phyloP scores from a whole-genome alignment of 495 filamentous ascomycete species.

The Xylaria intraflava region DNA sequence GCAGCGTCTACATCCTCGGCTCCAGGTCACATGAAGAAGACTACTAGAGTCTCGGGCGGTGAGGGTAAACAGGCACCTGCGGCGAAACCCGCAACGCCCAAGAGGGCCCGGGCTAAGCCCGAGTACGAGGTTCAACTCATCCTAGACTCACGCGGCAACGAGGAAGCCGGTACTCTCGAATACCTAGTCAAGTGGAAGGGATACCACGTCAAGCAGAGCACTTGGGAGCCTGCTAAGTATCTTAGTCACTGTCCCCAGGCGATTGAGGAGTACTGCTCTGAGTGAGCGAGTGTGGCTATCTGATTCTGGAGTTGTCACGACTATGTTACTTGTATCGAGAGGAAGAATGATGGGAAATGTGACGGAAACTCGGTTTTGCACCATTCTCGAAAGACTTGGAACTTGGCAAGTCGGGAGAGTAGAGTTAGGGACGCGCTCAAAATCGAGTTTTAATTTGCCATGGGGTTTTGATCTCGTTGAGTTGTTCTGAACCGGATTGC shows the following conservation, averaged over 20 bases:
- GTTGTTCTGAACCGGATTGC: too few species aligned
- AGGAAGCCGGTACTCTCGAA: conserved; percentile 25
- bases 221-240: conserved; percentile 33
- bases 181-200: conserved; percentile 42
- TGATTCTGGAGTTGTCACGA: neutral
- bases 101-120: conserved; percentile 27
- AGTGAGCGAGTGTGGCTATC: neutral
- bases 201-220: conserved; percentile 25
- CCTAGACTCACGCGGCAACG: conserved; percentile 24
- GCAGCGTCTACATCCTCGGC: neutral
- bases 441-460: too few species aligned
- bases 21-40: neutral
- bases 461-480: too few species aligned
- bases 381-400: too few species aligned
- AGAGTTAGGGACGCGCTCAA: too few species aligned
- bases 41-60: neutral
- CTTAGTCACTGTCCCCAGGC: conserved; percentile 3
- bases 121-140: conserved; percentile 37
- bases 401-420: too few species aligned
- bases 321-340: too few species aligned
- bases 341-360: neutral
- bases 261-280: neutral
- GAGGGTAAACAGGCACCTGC: conserved; percentile 4
- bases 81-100: conserved; percentile 7
- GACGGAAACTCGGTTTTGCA: too few species aligned